Percentiles rank a stretch among this genome's conserved stretches.
Evolutionary conservation across 345 rosid species (phyloP).

Genomic region (Laguncularia racemosa): DNA sequence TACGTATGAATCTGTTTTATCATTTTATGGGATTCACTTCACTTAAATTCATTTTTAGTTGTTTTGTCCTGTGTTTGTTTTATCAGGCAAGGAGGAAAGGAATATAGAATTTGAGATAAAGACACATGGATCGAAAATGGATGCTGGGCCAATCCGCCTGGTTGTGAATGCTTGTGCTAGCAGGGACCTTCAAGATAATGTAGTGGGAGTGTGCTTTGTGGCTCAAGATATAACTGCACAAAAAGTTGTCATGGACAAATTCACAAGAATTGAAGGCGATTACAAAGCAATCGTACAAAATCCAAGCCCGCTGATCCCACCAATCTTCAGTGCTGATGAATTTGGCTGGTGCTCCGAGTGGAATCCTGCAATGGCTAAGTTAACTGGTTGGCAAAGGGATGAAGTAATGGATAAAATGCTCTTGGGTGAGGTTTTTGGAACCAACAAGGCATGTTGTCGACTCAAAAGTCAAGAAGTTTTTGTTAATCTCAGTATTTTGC

Average conservation of each 20-base stretch:
- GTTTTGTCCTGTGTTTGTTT: background rate
- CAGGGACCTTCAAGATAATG: slow-evolving; percentile 70
- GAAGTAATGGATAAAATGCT: slow-evolving; percentile 85
- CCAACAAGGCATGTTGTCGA: slow-evolving; percentile 58
- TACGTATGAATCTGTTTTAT: no score
- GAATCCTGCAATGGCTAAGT: slow-evolving; percentile 78
- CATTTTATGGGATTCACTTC: no score
- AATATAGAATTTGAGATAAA: slow-evolving; percentile 77
- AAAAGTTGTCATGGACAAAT: slow-evolving; percentile 90
- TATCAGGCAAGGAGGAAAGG: slow-evolving; percentile 80
- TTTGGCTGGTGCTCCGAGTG: slow-evolving; percentile 99
- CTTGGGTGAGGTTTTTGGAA: slow-evolving; percentile 83
- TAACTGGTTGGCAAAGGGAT: slow-evolving; percentile 79
- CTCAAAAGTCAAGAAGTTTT: slow-evolving; percentile 80
- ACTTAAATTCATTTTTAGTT: background rate
- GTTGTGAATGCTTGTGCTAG: slow-evolving; percentile 90
- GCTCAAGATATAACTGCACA: slow-evolving; percentile 92
- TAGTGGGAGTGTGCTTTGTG: slow-evolving; percentile 90
- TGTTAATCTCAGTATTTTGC: slow-evolving; percentile 67
- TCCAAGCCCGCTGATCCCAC: slow-evolving; percentile 90
- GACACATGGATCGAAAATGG: slow-evolving; percentile 52
- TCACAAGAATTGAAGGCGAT: slow-evolving; percentile 91
- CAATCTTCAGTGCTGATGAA: slow-evolving; percentile 82
- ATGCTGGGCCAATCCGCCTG: slow-evolving; percentile 70
- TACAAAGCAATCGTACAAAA: slow-evolving; percentile 90